A percentile compares a stretch with the other conserved stretches of the same genome.
phyloP scores from a whole-genome alignment of 1,284 basidiomycete species.

The Lignosus rhinocerotis region DNA sequence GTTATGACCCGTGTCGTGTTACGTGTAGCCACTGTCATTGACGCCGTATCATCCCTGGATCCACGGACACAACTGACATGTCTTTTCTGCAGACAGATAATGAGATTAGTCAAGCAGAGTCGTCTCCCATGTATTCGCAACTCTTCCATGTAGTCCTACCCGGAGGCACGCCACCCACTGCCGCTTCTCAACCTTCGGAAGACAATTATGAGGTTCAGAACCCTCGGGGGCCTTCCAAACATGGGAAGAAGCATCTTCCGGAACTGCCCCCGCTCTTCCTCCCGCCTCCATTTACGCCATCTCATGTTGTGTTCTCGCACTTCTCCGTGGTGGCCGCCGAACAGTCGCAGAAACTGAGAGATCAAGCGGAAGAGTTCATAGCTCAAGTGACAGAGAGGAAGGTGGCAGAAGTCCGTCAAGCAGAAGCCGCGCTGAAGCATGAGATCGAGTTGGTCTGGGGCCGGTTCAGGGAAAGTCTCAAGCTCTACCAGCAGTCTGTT shows the following conservation, averaged over 20 bases:
- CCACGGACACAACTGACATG: constrained; percentile 13
- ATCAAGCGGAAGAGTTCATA: constrained; percentile 60
- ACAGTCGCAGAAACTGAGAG: constrained; percentile 55
- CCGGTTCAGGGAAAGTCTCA: constrained; percentile 53
- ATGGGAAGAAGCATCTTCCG: constrained; percentile 31
- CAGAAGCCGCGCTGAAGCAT: constrained; percentile 53
- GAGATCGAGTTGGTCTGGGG: constrained; percentile 68
- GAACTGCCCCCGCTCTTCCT: constrained; percentile 56
- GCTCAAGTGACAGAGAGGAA: constrained; percentile 55
- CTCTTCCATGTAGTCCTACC: constrained; percentile 57
- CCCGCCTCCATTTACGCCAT: constrained; percentile 74
- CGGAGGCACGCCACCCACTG: constrained; percentile 27
- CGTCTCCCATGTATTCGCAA: constrained; percentile 52
- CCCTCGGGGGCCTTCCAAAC: constrained; percentile 28
- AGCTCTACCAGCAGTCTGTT: constrained; percentile 45
- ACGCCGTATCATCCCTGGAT: constrained; percentile 3
- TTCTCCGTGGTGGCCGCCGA: constrained; percentile 58
- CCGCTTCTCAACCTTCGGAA: constrained; percentile 13
- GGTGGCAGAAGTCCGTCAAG: constrained; percentile 54
- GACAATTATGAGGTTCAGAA: constrained; percentile 24
- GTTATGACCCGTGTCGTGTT: constrained; percentile 4
- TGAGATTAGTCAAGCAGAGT: constrained; percentile 43
- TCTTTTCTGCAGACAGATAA: constrained; percentile 46
- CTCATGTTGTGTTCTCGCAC: constrained; percentile 68
- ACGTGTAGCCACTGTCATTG: constrained; percentile 11